Evolutionary conservation across 192 early-diverging fungal genomes (phyloP).

Genomic region (Linnemannia exigua): DNA sequence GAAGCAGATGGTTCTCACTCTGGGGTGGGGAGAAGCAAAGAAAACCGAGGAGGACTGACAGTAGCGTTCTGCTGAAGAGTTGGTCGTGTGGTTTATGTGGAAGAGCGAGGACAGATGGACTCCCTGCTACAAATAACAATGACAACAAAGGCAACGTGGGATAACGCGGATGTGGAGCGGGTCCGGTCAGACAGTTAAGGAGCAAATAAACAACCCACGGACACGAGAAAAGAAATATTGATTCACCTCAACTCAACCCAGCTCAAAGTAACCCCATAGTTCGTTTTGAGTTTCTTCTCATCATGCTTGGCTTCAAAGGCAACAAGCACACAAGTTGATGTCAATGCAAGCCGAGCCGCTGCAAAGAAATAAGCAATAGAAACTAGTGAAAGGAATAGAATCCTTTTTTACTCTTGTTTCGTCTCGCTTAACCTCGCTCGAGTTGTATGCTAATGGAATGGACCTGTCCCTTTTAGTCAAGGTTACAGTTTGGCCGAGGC

Average conservation of each 20-base stretch:
- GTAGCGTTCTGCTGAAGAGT: neutral
- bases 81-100: neutral
- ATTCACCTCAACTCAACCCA: neutral
- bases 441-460: too few species aligned
- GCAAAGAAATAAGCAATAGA: neutral
- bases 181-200: neutral
- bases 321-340: neutral
- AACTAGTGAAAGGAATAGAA: neutral
- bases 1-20: neutral
- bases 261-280: conserved; percentile 7
- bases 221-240: neutral
- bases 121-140: too few species aligned
- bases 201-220: neutral
- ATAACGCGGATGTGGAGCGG: neutral
- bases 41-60: neutral
- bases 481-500: neutral
- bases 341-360: neutral
- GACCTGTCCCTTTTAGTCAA: neutral
- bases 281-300: conserved; percentile 10
- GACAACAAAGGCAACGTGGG: too few species aligned
- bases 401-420: too few species aligned
- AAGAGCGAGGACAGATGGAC: neutral
- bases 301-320: neutral
- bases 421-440: too few species aligned
- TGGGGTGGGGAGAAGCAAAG: neutral